A percentile compares a stretch with the other conserved stretches of the same genome.
Evolutionary conservation across 345 rosid genomes (phyloP).

Genomic region (Lumnitzera littorea): DNA sequence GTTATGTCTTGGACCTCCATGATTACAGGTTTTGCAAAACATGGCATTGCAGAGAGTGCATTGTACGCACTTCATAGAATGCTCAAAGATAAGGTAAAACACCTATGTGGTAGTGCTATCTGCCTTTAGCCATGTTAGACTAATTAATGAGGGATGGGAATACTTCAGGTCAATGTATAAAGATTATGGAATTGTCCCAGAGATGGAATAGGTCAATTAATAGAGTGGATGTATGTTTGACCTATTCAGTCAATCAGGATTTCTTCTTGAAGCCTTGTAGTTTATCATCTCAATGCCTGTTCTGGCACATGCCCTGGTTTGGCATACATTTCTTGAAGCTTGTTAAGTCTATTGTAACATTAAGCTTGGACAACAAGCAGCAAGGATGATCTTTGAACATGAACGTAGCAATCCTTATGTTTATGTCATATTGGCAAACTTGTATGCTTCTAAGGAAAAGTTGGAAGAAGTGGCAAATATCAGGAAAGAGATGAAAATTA

Average conservation of each 20-base stretch:
- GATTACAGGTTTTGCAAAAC: slow-evolving; percentile 68
- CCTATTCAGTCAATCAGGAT: background rate
- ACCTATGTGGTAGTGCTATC: slow-evolving; percentile 51
- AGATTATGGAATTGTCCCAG: background rate
- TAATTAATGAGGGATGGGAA: background rate
- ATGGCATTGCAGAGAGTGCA: slow-evolving; percentile 50
- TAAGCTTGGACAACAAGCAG: background rate
- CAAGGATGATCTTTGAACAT: background rate
- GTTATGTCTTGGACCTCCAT: slow-evolving; percentile 17
- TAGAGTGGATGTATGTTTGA: slow-evolving; percentile 17
- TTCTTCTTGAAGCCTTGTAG: background rate
- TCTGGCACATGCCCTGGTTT: background rate
- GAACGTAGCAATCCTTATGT: background rate
- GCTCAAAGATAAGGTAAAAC: slow-evolving; percentile 29
- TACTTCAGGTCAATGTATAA: slow-evolving; percentile 15
- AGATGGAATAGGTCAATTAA: background rate
- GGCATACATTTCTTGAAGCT: background rate
- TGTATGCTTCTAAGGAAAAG: slow-evolving; percentile 34
- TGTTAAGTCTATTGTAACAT: background rate
- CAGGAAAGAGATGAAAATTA: slow-evolving; percentile 55
- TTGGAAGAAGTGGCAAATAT: slow-evolving; percentile 47
- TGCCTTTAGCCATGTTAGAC: background rate
- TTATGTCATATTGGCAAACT: background rate
- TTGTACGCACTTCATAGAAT: slow-evolving; percentile 41
- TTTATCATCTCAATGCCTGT: slow-evolving; percentile 27